Conservation (phyloP, 2,329 filamentous ascomycete genomes). For the Penicillium thymicola region DNA sequence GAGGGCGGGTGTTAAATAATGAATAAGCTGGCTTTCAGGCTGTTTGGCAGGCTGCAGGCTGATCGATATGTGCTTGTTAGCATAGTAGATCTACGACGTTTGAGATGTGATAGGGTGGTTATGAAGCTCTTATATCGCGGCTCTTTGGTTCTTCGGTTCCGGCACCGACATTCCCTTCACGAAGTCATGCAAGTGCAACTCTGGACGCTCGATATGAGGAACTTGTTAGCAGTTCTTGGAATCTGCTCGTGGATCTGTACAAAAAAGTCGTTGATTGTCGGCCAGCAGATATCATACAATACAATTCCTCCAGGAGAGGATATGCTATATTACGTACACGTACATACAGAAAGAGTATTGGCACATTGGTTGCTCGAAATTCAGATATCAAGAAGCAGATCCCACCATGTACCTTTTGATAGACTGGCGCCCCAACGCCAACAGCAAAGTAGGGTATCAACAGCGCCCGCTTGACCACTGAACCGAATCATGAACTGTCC, state of each 20-base stretch:
- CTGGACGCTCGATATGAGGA: not conserved
- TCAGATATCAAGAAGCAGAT: slow-evolving; percentile 10
- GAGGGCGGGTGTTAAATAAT: slow-evolving; percentile 52
- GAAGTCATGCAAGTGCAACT: slow-evolving; percentile 9
- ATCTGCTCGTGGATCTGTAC: slow-evolving; percentile 5
- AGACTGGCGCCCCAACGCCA: slow-evolving; percentile 20
- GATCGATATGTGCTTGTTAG: not conserved
- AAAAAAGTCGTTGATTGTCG: slow-evolving; percentile 8
- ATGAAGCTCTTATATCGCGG: not conserved
- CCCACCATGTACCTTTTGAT: slow-evolving; percentile 12
- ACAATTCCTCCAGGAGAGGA: slow-evolving; percentile 20
- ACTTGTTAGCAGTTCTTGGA: not conserved
- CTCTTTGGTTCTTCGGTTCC: not conserved
- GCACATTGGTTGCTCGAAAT: slow-evolving; percentile 16
- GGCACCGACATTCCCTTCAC: not conserved
- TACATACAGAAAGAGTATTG: not conserved
- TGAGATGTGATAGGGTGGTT: not conserved
- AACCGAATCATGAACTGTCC: slow-evolving; percentile 22
- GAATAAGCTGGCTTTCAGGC: not conserved
- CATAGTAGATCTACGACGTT: not conserved
- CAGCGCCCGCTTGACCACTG: not conserved
- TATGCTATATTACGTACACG: slow-evolving; percentile 7
- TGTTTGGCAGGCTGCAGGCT: not conserved
- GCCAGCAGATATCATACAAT: slow-evolving; percentile 10
- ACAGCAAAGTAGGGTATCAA: slow-evolving; percentile 11